These are phyloP conservation scores for Mortierella sp. DNA, from an alignment of 371 early-diverging fungal species.

Conservation along the genomic window DNA sequence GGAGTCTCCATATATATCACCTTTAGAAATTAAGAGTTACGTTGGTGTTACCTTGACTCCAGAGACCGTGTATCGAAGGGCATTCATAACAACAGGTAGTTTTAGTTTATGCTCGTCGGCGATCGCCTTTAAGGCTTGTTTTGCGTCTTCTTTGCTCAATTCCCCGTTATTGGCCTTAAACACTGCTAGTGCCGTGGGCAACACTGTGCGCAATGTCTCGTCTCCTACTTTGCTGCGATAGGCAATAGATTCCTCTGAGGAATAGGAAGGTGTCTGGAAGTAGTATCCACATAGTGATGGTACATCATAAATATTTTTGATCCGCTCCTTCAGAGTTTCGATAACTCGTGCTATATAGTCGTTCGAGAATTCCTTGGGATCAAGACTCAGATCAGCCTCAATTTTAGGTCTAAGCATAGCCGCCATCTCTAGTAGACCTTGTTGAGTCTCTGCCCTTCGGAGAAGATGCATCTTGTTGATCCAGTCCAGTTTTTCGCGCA, in stretches of 20 bases:
- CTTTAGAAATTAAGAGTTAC: neutral
- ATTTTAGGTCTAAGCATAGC: constrained; percentile 40
- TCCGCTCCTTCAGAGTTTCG: constrained; percentile 69
- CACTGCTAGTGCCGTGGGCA: constrained; percentile 40
- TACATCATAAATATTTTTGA: constrained; percentile 70
- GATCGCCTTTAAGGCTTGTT: constrained; percentile 22
- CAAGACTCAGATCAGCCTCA: constrained; percentile 29
- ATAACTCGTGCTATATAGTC: constrained; percentile 63
- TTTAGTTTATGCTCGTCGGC: constrained; percentile 60
- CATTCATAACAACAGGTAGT: constrained; percentile 69
- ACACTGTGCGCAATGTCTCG: constrained; percentile 56
- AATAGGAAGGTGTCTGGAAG: constrained; percentile 68
- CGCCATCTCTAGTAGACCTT: constrained; percentile 56
- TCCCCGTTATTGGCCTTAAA: constrained; percentile 34
- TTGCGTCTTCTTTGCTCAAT: constrained; percentile 33
- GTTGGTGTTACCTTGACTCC: constrained; percentile 63
- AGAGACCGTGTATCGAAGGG: constrained; percentile 71
- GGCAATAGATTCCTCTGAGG: constrained; percentile 61
- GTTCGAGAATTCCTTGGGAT: constrained; percentile 18
- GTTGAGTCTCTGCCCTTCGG: constrained; percentile 63
- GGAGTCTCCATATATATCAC: neutral
- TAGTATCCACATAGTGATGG: constrained; percentile 69
- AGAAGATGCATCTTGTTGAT: constrained; percentile 86
- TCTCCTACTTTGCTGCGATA: constrained; percentile 64
- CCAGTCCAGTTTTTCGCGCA: constrained; percentile 84